Evolutionary conservation across 2,329 filamentous ascomycete species (phyloP).

Genomic region (Calonectria crousiana): DNA sequence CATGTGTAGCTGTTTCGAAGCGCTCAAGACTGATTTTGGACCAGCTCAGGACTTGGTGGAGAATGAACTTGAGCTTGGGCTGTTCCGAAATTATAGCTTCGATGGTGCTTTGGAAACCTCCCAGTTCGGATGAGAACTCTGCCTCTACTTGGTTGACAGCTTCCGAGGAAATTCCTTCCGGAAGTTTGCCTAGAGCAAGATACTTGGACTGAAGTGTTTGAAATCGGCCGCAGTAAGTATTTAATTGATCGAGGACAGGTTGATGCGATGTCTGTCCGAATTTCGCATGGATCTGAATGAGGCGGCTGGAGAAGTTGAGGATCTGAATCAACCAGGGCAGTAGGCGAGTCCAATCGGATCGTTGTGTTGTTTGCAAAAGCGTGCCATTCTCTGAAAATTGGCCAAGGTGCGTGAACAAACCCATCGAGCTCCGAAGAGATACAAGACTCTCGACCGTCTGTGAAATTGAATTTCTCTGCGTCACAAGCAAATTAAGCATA

Average conservation of each 20-base stretch:
- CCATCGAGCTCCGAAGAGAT: slow-evolving; percentile 53
- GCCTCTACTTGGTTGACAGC: slow-evolving; percentile 49
- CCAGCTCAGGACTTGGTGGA: slow-evolving; percentile 78
- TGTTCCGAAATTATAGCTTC: slow-evolving; percentile 52
- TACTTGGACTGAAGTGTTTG: slow-evolving; percentile 56
- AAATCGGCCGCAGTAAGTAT: slow-evolving; percentile 64
- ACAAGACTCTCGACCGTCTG: slow-evolving; percentile 52
- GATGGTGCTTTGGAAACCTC: slow-evolving; percentile 56
- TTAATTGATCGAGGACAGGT: slow-evolving; percentile 58
- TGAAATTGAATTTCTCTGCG: slow-evolving; percentile 68
- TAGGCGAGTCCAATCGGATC: slow-evolving; percentile 42
- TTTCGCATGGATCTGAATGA: slow-evolving; percentile 76
- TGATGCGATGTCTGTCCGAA: slow-evolving; percentile 68
- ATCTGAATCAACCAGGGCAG: slow-evolving; percentile 76
- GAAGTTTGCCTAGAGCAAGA: slow-evolving; percentile 60
- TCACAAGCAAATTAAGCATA: slow-evolving; percentile 74
- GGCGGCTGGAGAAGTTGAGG: slow-evolving; percentile 70
- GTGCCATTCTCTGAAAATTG: slow-evolving; percentile 38
- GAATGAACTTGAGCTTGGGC: slow-evolving; percentile 72
- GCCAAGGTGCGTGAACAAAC: slow-evolving; percentile 52
- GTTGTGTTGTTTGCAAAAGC: slow-evolving; percentile 33
- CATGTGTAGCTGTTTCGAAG: slow-evolving; percentile 20
- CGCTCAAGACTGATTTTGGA: slow-evolving; percentile 52
- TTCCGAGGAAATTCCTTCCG: slow-evolving; percentile 61
- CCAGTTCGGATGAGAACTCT: slow-evolving; percentile 53